phyloP scores from a whole-genome alignment of 73 alveolate species.

The Tetrahymena thermophila region DNA sequence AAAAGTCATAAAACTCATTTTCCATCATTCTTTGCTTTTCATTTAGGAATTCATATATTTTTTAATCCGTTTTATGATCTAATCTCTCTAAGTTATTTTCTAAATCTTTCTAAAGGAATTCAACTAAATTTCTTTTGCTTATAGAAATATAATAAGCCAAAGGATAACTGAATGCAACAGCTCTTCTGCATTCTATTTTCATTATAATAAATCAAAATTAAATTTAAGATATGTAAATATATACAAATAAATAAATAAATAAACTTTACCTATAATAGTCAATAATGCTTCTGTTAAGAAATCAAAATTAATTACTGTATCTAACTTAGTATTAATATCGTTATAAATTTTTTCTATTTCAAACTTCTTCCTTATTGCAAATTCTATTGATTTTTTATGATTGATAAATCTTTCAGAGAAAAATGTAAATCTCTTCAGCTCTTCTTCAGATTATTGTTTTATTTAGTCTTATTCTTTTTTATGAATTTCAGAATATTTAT shows the following conservation, averaged over 20 bases:
- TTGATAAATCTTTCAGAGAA: neutral
- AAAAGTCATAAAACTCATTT: neutral
- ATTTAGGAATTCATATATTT: neutral
- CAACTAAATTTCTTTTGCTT: neutral
- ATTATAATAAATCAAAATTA: neutral
- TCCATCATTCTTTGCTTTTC: neutral
- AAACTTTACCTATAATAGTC: neutral
- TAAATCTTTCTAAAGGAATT: neutral
- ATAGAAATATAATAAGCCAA: neutral
- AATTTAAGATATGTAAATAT: neutral
- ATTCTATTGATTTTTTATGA: neutral
- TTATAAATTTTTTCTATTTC: neutral
- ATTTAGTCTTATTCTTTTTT: neutral
- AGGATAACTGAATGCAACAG: neutral
- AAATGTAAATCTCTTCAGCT: neutral
- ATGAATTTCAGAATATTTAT: neutral
- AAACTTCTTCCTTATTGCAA: neutral
- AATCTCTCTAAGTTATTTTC: neutral
- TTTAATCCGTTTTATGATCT: neutral
- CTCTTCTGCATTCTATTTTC: neutral
- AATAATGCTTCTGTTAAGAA: neutral
- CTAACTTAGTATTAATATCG: neutral
- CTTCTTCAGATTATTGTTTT: neutral
- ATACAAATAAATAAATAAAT: neutral
- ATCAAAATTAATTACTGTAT: neutral